phyloP scores from a whole-genome alignment of 192 early-diverging fungal species.

The Lobosporangium transversale region DNA sequence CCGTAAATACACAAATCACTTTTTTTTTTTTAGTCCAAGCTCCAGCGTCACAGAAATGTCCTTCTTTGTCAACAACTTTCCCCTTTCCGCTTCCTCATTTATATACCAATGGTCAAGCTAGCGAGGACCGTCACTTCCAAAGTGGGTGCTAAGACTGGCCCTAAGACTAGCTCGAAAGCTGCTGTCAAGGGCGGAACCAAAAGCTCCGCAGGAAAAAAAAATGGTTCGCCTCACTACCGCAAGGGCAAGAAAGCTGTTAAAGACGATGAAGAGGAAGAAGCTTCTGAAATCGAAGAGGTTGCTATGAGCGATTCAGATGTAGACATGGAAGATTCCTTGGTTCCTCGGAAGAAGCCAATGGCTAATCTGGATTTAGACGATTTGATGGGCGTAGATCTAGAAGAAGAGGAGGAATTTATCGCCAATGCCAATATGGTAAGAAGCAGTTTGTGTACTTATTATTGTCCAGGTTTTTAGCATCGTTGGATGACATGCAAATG shows the following conservation, averaged over 20 bases:
- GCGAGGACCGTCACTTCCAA: constrained; percentile 10
- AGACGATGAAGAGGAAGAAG: constrained; percentile 45
- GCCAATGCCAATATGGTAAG: constrained; percentile 47
- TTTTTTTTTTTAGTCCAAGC: constrained; percentile 10
- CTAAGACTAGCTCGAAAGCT: constrained; percentile 8
- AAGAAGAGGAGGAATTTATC: constrained; percentile 52
- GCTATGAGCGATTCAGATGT: constrained; percentile 53
- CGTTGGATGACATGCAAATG: too few species aligned
- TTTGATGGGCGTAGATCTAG: constrained; percentile 30
- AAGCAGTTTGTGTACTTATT: too few species aligned
- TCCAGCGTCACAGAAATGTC: neutral
- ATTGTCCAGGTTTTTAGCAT: too few species aligned
- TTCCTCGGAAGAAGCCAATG: constrained; percentile 41
- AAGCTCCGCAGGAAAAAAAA: constrained; percentile 1
- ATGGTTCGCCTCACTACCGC: constrained; percentile 22
- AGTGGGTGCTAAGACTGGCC: constrained; percentile 9
- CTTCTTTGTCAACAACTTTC: neutral
- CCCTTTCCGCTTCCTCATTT: neutral
- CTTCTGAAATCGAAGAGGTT: constrained; percentile 50
- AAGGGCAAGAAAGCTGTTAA: constrained; percentile 33
- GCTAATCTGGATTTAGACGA: constrained; percentile 42
- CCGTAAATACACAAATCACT: neutral
- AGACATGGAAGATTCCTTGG: constrained; percentile 47
- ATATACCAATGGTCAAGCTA: constrained; percentile 6
- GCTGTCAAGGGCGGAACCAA: neutral